Base-by-base conservation (phyloP, 805 yeast genomes). In the Clavispora asparagi region DNA sequence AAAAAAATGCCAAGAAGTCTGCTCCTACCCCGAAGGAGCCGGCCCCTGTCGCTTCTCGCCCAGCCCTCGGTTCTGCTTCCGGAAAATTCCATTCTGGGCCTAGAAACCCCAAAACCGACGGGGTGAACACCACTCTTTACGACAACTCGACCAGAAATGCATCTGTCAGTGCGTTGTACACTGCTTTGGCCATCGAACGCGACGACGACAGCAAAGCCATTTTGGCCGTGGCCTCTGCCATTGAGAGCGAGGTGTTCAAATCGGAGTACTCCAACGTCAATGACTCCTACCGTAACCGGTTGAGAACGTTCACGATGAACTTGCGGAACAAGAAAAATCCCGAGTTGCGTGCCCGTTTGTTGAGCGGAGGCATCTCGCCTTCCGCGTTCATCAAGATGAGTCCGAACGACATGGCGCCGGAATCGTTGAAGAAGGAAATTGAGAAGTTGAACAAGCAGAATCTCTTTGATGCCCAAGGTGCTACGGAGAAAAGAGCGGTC, bases 351-450 rank as follows among this genome's bases (percentile, higher is more conserved):
- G 72, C 70, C 10, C 78, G 84, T 48, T 77, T 94, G 32, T 76
- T 84, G 17, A 66, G 73, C 19, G 86, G 88, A n/a, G 83, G 80
- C 46, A 75, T 94, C 38, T 53, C 74, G 29, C 82, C 97, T 1
- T 67, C 73, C 12, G 76, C 80, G 41, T 78, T 94, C 55, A 83
- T 85, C 41, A 76, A 67, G 31, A 91, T 95, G 95, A 73, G 84
- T 30, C 92, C 96, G n/a, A 88, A 85, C 60, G 99, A 94, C 55
- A 77, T 94, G 82, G 98, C 98, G 0, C 96, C 97, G 4, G 97
- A 87, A 59, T 82, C 88, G 30, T 77, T 94, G 56, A 88, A 86
- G 66, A 78, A 84, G 64, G 94, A 91, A 63, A 76, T 91, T 55
- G 95, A 89, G 59, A 82, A 85, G 58, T 77, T 94, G 56, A 89